These are phyloP conservation scores for Ogataea trehalophila DNA, from an alignment of 805 yeast genomes.

Conservation along the genomic window DNA sequence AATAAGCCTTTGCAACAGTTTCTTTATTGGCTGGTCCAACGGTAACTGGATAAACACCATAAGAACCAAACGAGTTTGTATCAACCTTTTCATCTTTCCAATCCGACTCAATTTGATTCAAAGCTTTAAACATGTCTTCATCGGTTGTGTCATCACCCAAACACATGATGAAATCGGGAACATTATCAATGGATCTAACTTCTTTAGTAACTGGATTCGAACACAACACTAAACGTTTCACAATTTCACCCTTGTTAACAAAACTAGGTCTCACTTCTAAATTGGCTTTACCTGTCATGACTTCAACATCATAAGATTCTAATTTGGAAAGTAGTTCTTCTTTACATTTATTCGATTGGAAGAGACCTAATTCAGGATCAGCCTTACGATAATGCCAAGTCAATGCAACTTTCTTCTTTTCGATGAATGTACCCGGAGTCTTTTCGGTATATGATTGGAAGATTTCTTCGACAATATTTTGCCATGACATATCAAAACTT, in stretches of 20 bases:
- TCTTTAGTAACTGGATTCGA: conserved; percentile 45
- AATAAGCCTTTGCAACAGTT: conserved; percentile 81
- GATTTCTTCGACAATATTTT: conserved; percentile 67
- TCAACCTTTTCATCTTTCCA: conserved; percentile 43
- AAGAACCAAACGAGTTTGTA: conserved; percentile 43
- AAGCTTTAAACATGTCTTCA: conserved; percentile 91
- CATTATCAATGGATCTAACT: conserved; percentile 30
- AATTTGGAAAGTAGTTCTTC: conserved; percentile 57
- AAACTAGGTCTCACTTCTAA: conserved; percentile 95
- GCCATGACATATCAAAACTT: conserved; percentile 91
- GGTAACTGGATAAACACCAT: conserved; percentile 78
- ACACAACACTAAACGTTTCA: conserved; percentile 64
- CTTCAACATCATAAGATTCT: conserved; percentile 74
- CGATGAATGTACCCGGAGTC: conserved; percentile 88
- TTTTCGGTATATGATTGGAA: conserved; percentile 74
- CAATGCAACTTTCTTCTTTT: conserved; percentile 84
- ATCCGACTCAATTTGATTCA: conserved; percentile 54
- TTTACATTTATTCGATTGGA: conserved; percentile 73
- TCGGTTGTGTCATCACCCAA: conserved; percentile 96
- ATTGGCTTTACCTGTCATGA: conserved; percentile 96
- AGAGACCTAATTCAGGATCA: conserved; percentile 89
- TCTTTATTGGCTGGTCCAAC: conserved; percentile 89
- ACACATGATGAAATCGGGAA: conserved; percentile 84
- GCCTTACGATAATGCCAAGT: conserved; percentile 98
- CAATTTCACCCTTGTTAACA: conserved; percentile 96